Evolutionary conservation across 768 basidiomycete genomes (phyloP), one percentile per base, ranked within the genome.

Genomic region (Kwoniella europaea): DNA sequence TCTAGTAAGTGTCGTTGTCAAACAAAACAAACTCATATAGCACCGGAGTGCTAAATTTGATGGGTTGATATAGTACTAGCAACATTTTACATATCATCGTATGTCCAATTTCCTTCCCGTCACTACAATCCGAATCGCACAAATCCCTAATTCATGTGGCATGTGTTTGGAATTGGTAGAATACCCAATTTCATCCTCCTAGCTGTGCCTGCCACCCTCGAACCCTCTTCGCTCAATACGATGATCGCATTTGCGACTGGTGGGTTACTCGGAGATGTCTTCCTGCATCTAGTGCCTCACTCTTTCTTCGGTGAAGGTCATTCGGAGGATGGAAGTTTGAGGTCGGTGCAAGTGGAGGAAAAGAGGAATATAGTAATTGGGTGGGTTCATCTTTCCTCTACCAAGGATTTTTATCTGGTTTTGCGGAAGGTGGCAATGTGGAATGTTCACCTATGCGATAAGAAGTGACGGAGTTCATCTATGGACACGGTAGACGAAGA

Each of bases 81-180:
- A 72, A 95, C 94, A 20, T 94, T 95, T 86, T 95, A 95, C 86
- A 95, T 95, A 85, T 94, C 92, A 87, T 95, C 93, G 93, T 94
- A 82, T 80, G 92, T 88, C 60, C 18, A n/a, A 16, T 22, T 42
- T n/a, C 13, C 5, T n/a, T 55, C 71, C 63, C 64, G 71, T 72
- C 2, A 42, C 29, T 27, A 27, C 27, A 27, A 27, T 27, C 27
- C 27, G 3, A 27, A 1, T 27, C 3, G n/a, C 12, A 5, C 24
- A 65, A 68, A 53, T 55, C 18, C 59, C 65, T 63, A 62, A 53
- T 62, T 27, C 3, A 27, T 27, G 27, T 27, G 27, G n/a, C n/a
- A n/a, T n/a, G n/a, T n/a, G n/a, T 27, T 27, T 27, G 27, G 27
- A 27, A 27, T 27, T 27, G 27, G 27, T 80, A 94, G 93, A 46